Percentiles rank a stretch among this genome's conserved stretches.
Conservation (phyloP, 2,329 filamentous ascomycete genomes). For the Sporothrix mexicana region DNA sequence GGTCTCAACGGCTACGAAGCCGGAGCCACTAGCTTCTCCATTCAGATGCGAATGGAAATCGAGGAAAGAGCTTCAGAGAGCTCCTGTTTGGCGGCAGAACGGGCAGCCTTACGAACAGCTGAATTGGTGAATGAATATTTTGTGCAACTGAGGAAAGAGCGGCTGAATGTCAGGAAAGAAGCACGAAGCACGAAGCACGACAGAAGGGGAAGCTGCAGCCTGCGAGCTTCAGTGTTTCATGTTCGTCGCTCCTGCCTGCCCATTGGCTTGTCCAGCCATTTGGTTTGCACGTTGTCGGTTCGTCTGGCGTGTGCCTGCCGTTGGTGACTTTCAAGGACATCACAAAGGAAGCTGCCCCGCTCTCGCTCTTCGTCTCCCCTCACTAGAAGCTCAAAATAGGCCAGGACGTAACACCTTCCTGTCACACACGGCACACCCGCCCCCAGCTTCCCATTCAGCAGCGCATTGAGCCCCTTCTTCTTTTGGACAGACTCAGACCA, state of each 20-base stretch:
- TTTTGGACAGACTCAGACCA: constrained; percentile 18
- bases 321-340: background rate
- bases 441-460: background rate
- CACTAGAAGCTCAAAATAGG: constrained; percentile 19
- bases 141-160: background rate
- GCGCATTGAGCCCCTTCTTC: constrained; percentile 24
- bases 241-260: constrained; percentile 1
- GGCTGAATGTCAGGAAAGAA: background rate
- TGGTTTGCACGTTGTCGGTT: background rate
- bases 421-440: constrained; percentile 13
- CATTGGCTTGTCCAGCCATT: constrained; percentile 1
- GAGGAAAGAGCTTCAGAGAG: constrained; percentile 7
- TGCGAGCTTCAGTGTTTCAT: constrained; percentile 17
- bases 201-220: constrained; percentile 15
- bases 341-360: constrained; percentile 13
- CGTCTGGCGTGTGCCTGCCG: background rate
- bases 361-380: constrained; percentile 3
- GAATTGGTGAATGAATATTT: background rate
- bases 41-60: background rate
- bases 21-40: background rate
- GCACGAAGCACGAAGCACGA: background rate
- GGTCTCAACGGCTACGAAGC: background rate
- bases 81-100: background rate
- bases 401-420: background rate
- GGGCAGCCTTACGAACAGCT: constrained; percentile 1